A percentile compares a stretch with the other conserved stretches of the same genome.
Evolutionary conservation across 345 rosid species (phyloP).

Genomic region (Carallia pectinifolia): DNA sequence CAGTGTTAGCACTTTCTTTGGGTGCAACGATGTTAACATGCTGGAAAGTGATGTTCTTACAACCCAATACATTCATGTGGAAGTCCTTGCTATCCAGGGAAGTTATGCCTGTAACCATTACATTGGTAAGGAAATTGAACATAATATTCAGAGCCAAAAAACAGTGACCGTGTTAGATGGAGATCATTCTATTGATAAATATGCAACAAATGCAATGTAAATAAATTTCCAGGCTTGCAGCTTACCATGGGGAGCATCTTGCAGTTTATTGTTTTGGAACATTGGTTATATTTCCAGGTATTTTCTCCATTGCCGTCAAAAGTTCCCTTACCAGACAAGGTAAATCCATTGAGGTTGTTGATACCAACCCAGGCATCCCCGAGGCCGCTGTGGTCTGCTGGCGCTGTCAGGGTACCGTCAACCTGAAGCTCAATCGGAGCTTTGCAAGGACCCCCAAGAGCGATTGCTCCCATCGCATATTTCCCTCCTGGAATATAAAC

Average conservation of each 20-base stretch:
- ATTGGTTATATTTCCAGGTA: constrained; percentile 38
- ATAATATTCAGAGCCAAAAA: too few relatives aligned
- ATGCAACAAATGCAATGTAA: too few relatives aligned
- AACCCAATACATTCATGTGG: constrained; percentile 36
- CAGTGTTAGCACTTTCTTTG: constrained; percentile 46
- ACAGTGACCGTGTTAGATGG: too few relatives aligned
- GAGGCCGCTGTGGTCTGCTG: background rate
- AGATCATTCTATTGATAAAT: too few relatives aligned
- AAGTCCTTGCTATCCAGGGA: constrained; percentile 49
- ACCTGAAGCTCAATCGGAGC: constrained; percentile 30
- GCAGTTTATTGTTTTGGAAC: constrained; percentile 29
- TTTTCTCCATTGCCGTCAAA: constrained; percentile 46
- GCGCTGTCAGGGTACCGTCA: constrained; percentile 22
- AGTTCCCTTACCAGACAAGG: constrained; percentile 32
- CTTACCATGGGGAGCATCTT: constrained; percentile 11
- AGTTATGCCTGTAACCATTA: constrained; percentile 26
- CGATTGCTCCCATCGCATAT: constrained; percentile 1
- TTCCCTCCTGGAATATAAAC: constrained; percentile 22
- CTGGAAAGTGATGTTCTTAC: constrained; percentile 41
- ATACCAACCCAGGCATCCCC: constrained; percentile 17
- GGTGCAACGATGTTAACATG: constrained; percentile 36
- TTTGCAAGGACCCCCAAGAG: constrained; percentile 33
- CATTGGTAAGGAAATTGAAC: too few relatives aligned
- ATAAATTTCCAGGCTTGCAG: too few relatives aligned
- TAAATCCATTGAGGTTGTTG: constrained; percentile 3